These are phyloP conservation scores for Plasmodiophora brassicae DNA, from an alignment of 208 protist species.

Conservation along the genomic window DNA sequence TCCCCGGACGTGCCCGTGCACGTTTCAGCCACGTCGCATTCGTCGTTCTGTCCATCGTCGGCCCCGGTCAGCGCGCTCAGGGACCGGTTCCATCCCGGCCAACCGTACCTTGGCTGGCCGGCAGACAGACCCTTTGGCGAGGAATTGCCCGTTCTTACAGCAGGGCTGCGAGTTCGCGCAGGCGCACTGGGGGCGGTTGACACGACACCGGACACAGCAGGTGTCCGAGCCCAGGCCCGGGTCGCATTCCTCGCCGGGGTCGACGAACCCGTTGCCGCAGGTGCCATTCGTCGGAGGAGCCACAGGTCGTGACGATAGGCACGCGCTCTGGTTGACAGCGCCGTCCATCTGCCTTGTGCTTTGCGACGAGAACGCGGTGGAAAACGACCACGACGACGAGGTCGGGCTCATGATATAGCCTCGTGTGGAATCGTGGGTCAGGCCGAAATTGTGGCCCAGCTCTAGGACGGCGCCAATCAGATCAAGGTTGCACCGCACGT, in stretches of 20 bases:
- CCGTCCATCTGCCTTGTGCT: not conserved
- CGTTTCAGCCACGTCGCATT: not conserved
- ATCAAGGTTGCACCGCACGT: not conserved
- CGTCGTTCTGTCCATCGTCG: not conserved
- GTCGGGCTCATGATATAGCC: not conserved
- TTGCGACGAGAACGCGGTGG: not conserved
- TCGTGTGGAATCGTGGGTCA: not conserved
- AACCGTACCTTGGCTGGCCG: not conserved
- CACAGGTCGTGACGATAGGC: not conserved
- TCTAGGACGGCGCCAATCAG: not conserved
- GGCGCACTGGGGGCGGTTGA: not conserved
- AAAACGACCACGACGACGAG: not conserved
- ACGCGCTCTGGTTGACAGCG: not conserved
- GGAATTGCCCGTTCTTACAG: conserved; percentile 6
- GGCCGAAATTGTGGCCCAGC: conserved; percentile 6
- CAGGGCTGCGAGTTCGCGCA: not conserved
- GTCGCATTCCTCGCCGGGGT: conserved; percentile 15
- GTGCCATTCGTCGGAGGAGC: not conserved
- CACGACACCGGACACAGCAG: not conserved
- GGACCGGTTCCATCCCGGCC: not conserved
- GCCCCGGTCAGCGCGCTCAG: not conserved
- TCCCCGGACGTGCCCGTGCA: not conserved
- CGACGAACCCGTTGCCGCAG: conserved; percentile 17
- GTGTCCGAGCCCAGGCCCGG: not conserved
- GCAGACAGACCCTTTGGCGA: not conserved